These are phyloP conservation scores for Xylariaceae sp. DNA, from an alignment of 2,329 filamentous ascomycete species.

Conservation along the genomic window DNA sequence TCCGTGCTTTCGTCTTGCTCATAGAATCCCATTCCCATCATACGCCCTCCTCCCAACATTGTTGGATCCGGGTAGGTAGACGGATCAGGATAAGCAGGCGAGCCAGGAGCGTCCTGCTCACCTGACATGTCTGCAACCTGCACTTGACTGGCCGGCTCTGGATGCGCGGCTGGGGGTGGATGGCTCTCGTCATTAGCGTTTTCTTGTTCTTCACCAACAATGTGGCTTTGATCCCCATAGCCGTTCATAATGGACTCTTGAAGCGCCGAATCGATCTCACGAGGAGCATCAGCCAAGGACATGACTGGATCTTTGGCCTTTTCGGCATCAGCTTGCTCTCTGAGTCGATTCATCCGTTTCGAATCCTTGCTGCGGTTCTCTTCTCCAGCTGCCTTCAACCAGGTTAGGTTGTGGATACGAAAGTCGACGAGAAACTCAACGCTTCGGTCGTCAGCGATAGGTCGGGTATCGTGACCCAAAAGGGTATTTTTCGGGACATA, in stretches of 20 bases:
- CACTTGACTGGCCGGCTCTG: slow-evolving; percentile 22
- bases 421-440: slow-evolving; percentile 91
- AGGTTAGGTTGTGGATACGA: slow-evolving; percentile 78
- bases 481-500: slow-evolving; percentile 85
- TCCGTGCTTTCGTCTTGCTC: slow-evolving; percentile 55
- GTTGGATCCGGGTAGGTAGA: slow-evolving; percentile 44
- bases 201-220: slow-evolving; percentile 23
- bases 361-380: slow-evolving; percentile 55
- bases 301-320: slow-evolving; percentile 46
- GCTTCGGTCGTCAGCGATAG: slow-evolving; percentile 85
- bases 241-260: slow-evolving; percentile 31
- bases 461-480: slow-evolving; percentile 85
- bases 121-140: slow-evolving; percentile 32
- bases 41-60: slow-evolving; percentile 43
- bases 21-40: slow-evolving; percentile 58
- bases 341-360: slow-evolving; percentile 54
- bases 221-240: slow-evolving; percentile 34
- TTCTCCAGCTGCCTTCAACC: slow-evolving; percentile 63
- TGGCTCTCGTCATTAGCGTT: slow-evolving; percentile 15
- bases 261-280: slow-evolving; percentile 28
- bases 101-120: slow-evolving; percentile 25
- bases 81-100: slow-evolving; percentile 27
- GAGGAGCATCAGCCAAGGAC: slow-evolving; percentile 26
- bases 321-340: slow-evolving; percentile 53
- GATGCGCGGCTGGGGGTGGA: slow-evolving; percentile 12